Percentiles rank a stretch among this genome's conserved stretches.
Conservation (phyloP, 2,329 filamentous ascomycete genomes). For the Nakataea oryzae region DNA sequence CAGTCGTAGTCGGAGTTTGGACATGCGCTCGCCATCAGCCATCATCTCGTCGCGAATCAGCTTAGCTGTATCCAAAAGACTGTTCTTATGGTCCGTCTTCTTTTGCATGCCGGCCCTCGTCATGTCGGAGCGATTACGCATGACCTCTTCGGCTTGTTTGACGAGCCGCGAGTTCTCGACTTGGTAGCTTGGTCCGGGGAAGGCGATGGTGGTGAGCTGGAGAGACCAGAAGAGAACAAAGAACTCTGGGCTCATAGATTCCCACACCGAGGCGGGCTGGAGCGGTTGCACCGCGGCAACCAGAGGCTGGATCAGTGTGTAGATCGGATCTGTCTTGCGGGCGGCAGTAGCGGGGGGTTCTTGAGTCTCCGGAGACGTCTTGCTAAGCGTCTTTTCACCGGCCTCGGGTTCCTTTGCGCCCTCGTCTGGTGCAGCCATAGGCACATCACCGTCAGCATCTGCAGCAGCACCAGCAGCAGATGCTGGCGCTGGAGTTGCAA, state of each 20-base stretch:
- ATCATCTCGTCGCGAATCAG: slow-evolving; percentile 65
- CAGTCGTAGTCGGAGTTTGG: slow-evolving; percentile 57
- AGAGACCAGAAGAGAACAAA: slow-evolving; percentile 91
- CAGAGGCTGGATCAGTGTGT: slow-evolving; percentile 64
- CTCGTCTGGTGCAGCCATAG: slow-evolving; percentile 27
- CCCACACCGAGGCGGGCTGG: slow-evolving; percentile 53
- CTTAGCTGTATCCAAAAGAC: slow-evolving; percentile 57
- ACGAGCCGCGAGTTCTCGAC: slow-evolving; percentile 61
- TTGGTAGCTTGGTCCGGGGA: slow-evolving; percentile 69
- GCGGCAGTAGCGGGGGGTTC: slow-evolving; percentile 15
- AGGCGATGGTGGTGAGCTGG: slow-evolving; percentile 68
- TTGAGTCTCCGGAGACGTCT: background rate
- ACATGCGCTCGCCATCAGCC: slow-evolving; percentile 55
- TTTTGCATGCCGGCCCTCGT: slow-evolving; percentile 53
- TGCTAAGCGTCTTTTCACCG: slow-evolving; percentile 7
- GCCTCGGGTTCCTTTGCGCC: slow-evolving; percentile 15
- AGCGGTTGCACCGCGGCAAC: slow-evolving; percentile 56
- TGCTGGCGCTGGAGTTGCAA: slow-evolving; percentile 5
- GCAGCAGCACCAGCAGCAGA: slow-evolving; percentile 13
- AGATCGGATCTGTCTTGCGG: slow-evolving; percentile 39
- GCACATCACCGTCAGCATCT: slow-evolving; percentile 48
- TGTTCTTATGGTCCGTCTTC: slow-evolving; percentile 61
- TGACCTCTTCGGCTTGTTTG: slow-evolving; percentile 55
- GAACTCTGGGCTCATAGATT: slow-evolving; percentile 66
- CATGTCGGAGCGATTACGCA: slow-evolving; percentile 63